Evolutionary conservation across 768 basidiomycete genomes (phyloP).

Genomic region (Ramaria sp.): DNA sequence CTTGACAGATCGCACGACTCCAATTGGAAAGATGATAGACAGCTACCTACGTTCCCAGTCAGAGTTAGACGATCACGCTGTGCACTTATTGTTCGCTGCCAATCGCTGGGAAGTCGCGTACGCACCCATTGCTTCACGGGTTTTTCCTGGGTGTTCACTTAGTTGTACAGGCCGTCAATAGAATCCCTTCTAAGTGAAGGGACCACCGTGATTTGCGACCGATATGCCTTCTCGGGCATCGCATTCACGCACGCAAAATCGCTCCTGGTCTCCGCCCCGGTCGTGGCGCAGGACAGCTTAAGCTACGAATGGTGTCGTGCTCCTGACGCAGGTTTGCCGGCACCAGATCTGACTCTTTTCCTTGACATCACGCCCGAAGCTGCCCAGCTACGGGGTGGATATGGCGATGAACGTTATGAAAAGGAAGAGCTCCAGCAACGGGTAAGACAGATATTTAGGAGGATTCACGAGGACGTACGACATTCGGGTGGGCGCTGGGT

Average conservation of each 20-base stretch:
- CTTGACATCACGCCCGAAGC: constrained; percentile 68
- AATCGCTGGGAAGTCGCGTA: constrained; percentile 96
- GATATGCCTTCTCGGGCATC: constrained; percentile 94
- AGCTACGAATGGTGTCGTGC: constrained; percentile 75
- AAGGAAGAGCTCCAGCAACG: constrained; percentile 60
- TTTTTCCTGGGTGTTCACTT: background rate
- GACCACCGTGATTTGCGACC: constrained; percentile 74
- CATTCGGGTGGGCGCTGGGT: constrained; percentile 33
- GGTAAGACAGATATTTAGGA: constrained; percentile 50
- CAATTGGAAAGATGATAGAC: constrained; percentile 90
- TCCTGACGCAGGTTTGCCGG: constrained; percentile 81
- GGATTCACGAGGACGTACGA: constrained; percentile 43
- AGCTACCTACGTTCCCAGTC: constrained; percentile 75
- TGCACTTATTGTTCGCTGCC: constrained; percentile 92
- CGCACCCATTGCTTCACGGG: constrained; percentile 13
- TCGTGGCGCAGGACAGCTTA: constrained; percentile 26
- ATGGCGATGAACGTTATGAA: constrained; percentile 84
- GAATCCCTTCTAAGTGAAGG: constrained; percentile 47
- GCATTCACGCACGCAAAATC: constrained; percentile 54
- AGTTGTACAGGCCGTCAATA: constrained; percentile 43
- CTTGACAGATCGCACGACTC: constrained; percentile 70
- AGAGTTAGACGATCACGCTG: constrained; percentile 83
- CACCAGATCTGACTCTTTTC: constrained; percentile 83
- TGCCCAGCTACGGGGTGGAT: constrained; percentile 64
- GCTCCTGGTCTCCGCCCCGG: constrained; percentile 37